Base-by-base conservation (phyloP, 2,329 filamentous ascomycete species). In the Drechslera avenae region DNA sequence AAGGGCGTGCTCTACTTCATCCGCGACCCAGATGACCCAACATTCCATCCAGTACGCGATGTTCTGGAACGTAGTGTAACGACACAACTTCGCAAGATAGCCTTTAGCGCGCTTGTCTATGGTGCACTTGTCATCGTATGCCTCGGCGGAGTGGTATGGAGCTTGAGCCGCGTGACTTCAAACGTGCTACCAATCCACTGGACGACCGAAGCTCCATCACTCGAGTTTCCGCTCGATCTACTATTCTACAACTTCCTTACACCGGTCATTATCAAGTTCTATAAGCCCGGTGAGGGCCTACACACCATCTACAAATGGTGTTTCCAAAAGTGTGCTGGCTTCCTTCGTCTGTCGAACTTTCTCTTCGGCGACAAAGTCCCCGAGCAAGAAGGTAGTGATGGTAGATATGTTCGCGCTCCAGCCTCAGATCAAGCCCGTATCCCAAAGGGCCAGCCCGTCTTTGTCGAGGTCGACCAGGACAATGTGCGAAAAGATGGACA, bases 191-290 rank as follows among this genome's bases (percentile, higher is more conserved):
- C 94, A 0, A 90, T 99, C 37, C 90, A 93, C 72, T 97, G 95
- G 85, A 90, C 91, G 2, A 93, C 91, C 1, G 93, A 92, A 57
- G 90, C 96, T 62, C 92, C 94, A 0, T 88, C 96, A 0, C 79
- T 97, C 39, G 94, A 97, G 69, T 97, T 99, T 59, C 94, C 94
- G 0, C 85, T 96, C 54, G 93, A 99, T 67, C 80, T 99, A 2
- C 79, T 99, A 13, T 94, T 97, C 71, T 99, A 97, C 81, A 97
- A 97, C 74, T 96, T 97, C 71, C 78, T 97, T 39, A 94, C 97
- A 80, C 94, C 94, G 0, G 77, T 96, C 40, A 86, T 92, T 10
- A 85, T 97, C 61, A 88, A 85, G 62, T 86, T 91, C 62, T 87
- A 96, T 74, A 90, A 89, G 68, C 92, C 93, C 2, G 91, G 90